These are phyloP conservation scores for Capsicum rhomboideum DNA, from an alignment of 257 asterid genomes.

Conservation along the genomic window DNA sequence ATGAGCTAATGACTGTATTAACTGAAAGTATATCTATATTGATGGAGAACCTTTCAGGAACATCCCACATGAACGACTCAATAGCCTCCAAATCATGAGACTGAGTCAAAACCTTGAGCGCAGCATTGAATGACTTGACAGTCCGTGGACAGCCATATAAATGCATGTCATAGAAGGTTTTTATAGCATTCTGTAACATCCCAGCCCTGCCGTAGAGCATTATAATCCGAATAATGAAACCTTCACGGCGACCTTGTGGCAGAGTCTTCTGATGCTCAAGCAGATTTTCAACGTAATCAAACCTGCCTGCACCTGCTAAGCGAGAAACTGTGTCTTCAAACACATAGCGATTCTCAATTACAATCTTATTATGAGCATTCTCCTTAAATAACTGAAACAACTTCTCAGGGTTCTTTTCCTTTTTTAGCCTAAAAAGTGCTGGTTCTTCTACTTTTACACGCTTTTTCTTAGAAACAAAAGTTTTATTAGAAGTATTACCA, in stretches of 20 bases:
- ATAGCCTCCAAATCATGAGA: slow-evolving; percentile 47
- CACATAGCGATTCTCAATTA: slow-evolving; percentile 63
- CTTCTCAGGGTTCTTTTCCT: slow-evolving; percentile 64
- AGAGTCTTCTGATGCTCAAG: slow-evolving; percentile 80
- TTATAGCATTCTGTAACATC: slow-evolving; percentile 53
- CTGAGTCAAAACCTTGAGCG: slow-evolving; percentile 56
- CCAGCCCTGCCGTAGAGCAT: slow-evolving; percentile 72
- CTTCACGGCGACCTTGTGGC: slow-evolving; percentile 89
- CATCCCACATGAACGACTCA: slow-evolving; percentile 43
- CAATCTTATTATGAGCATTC: slow-evolving; percentile 59
- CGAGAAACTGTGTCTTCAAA: slow-evolving; percentile 70
- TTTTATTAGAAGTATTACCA: slow-evolving; percentile 8
- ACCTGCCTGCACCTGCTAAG: slow-evolving; percentile 66
- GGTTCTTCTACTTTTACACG: slow-evolving; percentile 40
- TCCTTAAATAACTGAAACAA: slow-evolving; percentile 62
- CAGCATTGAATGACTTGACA: slow-evolving; percentile 76
- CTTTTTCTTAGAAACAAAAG: slow-evolving; percentile 6
- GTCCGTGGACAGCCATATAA: slow-evolving; percentile 59
- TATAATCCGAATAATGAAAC: slow-evolving; percentile 63
- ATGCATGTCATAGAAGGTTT: slow-evolving; percentile 68
- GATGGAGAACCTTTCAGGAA: slow-evolving; percentile 34
- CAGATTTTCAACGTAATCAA: slow-evolving; percentile 62
- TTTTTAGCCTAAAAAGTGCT: slow-evolving; percentile 59
- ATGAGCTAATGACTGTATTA: slow-evolving; percentile 57
- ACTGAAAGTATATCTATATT: slow-evolving; percentile 44